phyloP scores from a whole-genome alignment of 2,329 filamentous ascomycete genomes.

The Pseudogymnoascus sp. region DNA sequence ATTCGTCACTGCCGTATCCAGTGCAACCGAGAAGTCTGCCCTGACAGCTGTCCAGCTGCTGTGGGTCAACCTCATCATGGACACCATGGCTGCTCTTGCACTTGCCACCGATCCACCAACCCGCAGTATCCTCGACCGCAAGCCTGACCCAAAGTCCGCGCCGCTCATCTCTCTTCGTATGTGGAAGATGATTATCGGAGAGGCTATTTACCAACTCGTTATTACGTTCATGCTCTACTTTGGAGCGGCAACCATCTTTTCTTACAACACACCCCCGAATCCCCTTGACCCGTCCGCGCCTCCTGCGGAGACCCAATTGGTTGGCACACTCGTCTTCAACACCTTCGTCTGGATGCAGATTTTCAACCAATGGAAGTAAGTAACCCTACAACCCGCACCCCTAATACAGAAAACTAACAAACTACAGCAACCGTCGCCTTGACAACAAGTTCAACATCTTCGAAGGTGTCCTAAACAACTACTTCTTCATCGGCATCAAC shows the following conservation, averaged over 20 bases:
- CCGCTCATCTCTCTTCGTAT: constrained; percentile 80
- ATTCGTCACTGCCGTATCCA: constrained; percentile 69
- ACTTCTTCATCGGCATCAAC: constrained; percentile 84
- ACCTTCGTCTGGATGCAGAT: constrained; percentile 99
- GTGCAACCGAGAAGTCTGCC: constrained; percentile 55
- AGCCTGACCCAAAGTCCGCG: constrained; percentile 67
- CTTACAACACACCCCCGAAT: constrained; percentile 41
- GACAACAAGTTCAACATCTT: constrained; percentile 97
- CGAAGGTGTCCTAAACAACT: constrained; percentile 77
- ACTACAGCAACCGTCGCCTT: constrained; percentile 69
- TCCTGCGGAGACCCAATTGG: constrained; percentile 18
- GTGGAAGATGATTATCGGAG: constrained; percentile 99
- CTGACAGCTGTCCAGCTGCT: constrained; percentile 73
- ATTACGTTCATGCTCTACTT: constrained; percentile 77
- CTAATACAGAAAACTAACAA: constrained; percentile 18
- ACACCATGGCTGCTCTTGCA: constrained; percentile 74
- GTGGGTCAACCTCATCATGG: constrained; percentile 83
- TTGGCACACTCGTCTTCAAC: constrained; percentile 88
- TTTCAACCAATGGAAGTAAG: constrained; percentile 93
- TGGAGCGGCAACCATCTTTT: constrained; percentile 55
- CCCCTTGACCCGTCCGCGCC: constrained; percentile 35
- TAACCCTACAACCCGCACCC: constrained; percentile 25
- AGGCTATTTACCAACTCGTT: constrained; percentile 81
- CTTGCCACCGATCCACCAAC: constrained; percentile 69
- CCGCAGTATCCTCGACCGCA: constrained; percentile 60